These are phyloP conservation scores for Cladosporium sp. DNA, from an alignment of 2,329 filamentous ascomycete species.

Conservation along the genomic window DNA sequence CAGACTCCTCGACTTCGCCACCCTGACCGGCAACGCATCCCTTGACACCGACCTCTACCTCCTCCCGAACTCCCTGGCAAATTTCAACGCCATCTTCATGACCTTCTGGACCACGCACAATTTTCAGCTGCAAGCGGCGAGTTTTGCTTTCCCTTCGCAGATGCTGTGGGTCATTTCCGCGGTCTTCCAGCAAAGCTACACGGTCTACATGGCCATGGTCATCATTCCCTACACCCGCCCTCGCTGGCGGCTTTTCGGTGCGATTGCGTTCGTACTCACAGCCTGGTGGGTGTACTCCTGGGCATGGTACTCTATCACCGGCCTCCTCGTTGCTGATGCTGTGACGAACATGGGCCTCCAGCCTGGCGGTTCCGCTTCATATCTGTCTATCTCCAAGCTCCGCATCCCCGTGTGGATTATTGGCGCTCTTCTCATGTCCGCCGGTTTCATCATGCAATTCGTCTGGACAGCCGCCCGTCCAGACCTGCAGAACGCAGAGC, in stretches of 20 bases:
- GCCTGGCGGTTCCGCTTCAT: not conserved
- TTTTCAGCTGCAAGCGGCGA: constrained; percentile 42
- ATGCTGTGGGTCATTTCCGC: constrained; percentile 47
- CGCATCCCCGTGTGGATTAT: constrained; percentile 37
- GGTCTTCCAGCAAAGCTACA: constrained; percentile 49
- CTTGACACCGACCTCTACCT: constrained; percentile 35
- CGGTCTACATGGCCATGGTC: constrained; percentile 49
- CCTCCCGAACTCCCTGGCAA: constrained; percentile 43
- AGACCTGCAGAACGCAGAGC: constrained; percentile 39
- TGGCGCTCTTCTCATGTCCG: constrained; percentile 35
- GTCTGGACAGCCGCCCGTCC: constrained; percentile 45
- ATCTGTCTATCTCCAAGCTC: constrained; percentile 25
- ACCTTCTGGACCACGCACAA: constrained; percentile 46
- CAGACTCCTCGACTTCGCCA: constrained; percentile 40
- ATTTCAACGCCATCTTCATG: constrained; percentile 50
- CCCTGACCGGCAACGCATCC: constrained; percentile 35
- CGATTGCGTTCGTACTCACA: constrained; percentile 43
- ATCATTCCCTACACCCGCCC: constrained; percentile 46
- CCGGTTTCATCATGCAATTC: constrained; percentile 45
- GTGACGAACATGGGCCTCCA: constrained; percentile 45
- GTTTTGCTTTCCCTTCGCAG: constrained; percentile 44
- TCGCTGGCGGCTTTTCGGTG: constrained; percentile 42
- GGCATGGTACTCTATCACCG: constrained; percentile 49
- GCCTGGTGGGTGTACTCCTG: constrained; percentile 51
- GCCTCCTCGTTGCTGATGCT: constrained; percentile 43